Base-by-base conservation (phyloP, 2,329 filamentous ascomycete genomes). In the Chrysosporium keratinophilum region DNA sequence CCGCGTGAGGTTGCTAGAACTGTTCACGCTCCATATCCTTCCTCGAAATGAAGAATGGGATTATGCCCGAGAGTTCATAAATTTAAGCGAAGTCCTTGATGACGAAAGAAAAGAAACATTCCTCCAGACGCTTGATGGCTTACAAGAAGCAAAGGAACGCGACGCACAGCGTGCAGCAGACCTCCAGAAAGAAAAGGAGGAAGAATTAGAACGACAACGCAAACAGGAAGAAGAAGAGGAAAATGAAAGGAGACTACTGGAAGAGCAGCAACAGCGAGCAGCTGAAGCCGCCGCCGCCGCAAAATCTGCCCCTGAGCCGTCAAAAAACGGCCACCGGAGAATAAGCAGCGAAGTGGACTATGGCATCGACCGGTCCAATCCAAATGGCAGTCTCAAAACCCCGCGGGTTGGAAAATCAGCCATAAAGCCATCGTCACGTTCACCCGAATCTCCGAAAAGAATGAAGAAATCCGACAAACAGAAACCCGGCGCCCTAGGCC, bases 21-120 rank as follows among this genome's bases (percentile, higher is more conserved):
- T 98, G 7, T 98, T 96, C 69, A 94, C 89, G 1, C 78, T 98
- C 3, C 93, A 98, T 65, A 88, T 97, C 6, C 80, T 98, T n/a
- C 83, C 91, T 4, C 80, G 88, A 51, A 97, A 96, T 62, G 83
- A 88, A 54, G 89, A 97, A 71, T 98, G 93, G 93, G 88, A 95
- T 55, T 96, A 96, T 63, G 88, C 93, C 3, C 81, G 82, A 56
- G 87, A 95, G 62, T 97, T 97, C 68, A 94, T 97, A 64, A 82
- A 78, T 63, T 81, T 88, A 64, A 93, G 84, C 67, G 83, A 91
- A 45, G 82, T 95, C 23, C 78, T 98, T 1, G 91, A 97, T 67
- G 91, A 96, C 50, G 93, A 97, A 72, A 81, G 88, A 43, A 83
- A 88, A 58, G 88, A 97, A 62, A 84, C 87, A 0, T 96, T 97